Evolutionary conservation across 805 yeast species (phyloP).

Genomic region (Candida quercuum): DNA sequence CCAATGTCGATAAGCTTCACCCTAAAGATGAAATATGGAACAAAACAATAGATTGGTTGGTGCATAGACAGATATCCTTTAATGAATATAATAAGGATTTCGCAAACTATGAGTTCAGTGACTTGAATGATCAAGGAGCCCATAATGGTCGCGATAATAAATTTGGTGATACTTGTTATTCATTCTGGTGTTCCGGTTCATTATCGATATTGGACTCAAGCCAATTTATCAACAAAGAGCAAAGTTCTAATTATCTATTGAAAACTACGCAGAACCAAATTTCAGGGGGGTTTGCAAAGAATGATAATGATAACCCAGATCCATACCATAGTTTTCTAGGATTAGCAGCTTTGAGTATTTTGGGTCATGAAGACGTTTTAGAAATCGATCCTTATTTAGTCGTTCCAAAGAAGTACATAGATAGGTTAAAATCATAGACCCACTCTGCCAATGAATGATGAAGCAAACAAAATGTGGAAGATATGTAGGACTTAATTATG

Average conservation of each 20-base stretch:
- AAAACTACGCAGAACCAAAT: slow-evolving; percentile 51
- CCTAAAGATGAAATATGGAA: slow-evolving; percentile 24
- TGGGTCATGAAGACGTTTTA: slow-evolving; percentile 3
- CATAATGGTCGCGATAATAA: slow-evolving; percentile 87
- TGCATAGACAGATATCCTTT: slow-evolving; percentile 54
- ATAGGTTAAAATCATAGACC: neutral
- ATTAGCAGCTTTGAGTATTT: slow-evolving; percentile 40
- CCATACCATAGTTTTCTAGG: slow-evolving; percentile 65
- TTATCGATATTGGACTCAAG: slow-evolving; percentile 36
- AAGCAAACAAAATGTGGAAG: too few species aligned
- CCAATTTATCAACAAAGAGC: slow-evolving; percentile 30
- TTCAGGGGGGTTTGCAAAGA: slow-evolving; percentile 76
- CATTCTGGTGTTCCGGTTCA: slow-evolving; percentile 75
- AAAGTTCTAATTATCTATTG: slow-evolving; percentile 40
- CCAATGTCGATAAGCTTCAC: slow-evolving; percentile 30
- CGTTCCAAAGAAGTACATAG: slow-evolving; percentile 2
- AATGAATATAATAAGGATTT: slow-evolving; percentile 22
- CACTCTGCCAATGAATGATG: too few species aligned
- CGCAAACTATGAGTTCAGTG: slow-evolving; percentile 31
- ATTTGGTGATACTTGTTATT: slow-evolving; percentile 80
- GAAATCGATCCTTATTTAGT: slow-evolving; percentile 10
- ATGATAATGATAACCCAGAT: slow-evolving; percentile 60
- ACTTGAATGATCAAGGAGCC: slow-evolving; percentile 60
- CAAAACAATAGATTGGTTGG: slow-evolving; percentile 51
- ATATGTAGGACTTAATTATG: too few species aligned